Conservation (phyloP, 2,329 filamentous ascomycete genomes). For the Dactylellina drechsleri region DNA sequence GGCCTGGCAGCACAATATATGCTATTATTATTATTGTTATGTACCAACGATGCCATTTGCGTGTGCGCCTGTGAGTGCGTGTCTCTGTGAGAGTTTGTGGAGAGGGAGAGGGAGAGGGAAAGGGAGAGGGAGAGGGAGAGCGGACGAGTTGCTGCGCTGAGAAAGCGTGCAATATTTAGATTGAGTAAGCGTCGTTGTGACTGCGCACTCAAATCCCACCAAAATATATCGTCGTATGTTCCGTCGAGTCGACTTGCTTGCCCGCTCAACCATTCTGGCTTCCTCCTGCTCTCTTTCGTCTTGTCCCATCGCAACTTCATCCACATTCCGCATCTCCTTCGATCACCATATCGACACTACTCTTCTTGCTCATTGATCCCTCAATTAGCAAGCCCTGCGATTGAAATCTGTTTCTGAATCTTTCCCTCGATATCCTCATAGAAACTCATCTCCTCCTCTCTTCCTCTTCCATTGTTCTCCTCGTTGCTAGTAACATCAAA, state of each 20-base stretch:
- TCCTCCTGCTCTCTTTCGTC: neutral
- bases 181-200: too few relatives aligned
- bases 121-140: too few relatives aligned
- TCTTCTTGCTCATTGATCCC: neutral
- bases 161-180: too few relatives aligned
- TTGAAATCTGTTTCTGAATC: constrained; percentile 3
- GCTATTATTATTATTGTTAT: too few relatives aligned
- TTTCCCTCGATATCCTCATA: constrained; percentile 7
- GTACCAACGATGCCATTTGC: too few relatives aligned
- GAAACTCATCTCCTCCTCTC: constrained; percentile 2
- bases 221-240: too few relatives aligned
- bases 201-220: too few relatives aligned
- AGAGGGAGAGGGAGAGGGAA: too few relatives aligned
- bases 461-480: neutral
- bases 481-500: constrained; percentile 1
- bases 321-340: neutral
- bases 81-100: too few relatives aligned
- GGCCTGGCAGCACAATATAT: too few relatives aligned
- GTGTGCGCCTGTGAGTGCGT: too few relatives aligned
- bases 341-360: neutral
- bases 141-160: neutral
- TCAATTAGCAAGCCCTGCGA: constrained; percentile 1
- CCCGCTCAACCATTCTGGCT: neutral
- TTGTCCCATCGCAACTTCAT: neutral
- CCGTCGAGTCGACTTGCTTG: too few relatives aligned